Evolutionary conservation across 768 basidiomycete species (phyloP).

Genomic region (Boletus sp.): DNA sequence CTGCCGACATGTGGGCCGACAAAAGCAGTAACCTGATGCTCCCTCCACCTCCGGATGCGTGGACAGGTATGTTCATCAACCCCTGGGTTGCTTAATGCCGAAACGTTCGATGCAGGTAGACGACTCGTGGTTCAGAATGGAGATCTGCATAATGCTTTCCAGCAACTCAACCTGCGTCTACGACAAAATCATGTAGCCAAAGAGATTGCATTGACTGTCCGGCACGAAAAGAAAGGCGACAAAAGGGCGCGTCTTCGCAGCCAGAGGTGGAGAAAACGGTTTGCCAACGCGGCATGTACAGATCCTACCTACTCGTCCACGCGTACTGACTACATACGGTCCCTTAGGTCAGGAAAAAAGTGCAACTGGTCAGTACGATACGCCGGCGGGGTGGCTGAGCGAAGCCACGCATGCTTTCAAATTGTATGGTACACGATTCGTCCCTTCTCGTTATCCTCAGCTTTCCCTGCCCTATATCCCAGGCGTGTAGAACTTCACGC

Average conservation of each 20-base stretch:
- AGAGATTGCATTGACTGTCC: constrained; percentile 47
- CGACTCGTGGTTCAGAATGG: constrained; percentile 47
- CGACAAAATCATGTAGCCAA: constrained; percentile 51
- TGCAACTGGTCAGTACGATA: constrained; percentile 76
- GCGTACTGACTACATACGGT: constrained; percentile 13
- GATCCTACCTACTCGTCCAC: constrained; percentile 7
- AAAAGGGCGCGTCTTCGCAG: constrained; percentile 74
- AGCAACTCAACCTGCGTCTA: constrained; percentile 50
- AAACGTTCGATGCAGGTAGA: constrained; percentile 48
- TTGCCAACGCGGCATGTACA: constrained; percentile 69
- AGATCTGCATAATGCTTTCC: constrained; percentile 48
- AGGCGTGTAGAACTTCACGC: constrained; percentile 3
- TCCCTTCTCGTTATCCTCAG: not conserved
- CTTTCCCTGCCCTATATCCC: not conserved
- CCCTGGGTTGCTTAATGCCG: not conserved
- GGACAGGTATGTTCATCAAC: constrained; percentile 41
- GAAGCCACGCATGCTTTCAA: not conserved
- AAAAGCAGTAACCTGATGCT: constrained; percentile 21
- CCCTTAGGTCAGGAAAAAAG: constrained; percentile 78
- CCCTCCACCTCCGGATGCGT: constrained; percentile 46
- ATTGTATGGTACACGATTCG: constrained; percentile 9
- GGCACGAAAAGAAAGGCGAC: constrained; percentile 83
- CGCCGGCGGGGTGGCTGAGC: constrained; percentile 66
- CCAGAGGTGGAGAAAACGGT: constrained; percentile 75
- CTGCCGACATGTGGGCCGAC: constrained; percentile 40